These are phyloP conservation scores for Saccharomycopsis fermentans DNA, from an alignment of 805 yeast species.

Conservation along the genomic window DNA sequence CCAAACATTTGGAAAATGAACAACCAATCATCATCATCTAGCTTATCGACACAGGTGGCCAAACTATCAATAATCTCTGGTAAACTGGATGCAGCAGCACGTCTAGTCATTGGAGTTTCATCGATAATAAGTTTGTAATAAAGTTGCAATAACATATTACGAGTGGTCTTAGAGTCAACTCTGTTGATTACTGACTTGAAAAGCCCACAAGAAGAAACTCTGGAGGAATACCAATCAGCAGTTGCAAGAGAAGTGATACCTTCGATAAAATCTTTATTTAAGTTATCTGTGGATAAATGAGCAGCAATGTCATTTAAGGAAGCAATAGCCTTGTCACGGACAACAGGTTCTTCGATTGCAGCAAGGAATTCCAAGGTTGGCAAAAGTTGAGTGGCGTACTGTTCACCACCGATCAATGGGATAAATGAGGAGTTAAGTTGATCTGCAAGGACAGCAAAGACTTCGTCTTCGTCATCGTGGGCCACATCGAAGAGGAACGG, in stretches of 20 bases:
- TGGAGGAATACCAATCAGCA: conserved; percentile 91
- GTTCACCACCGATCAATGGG: conserved; percentile 79
- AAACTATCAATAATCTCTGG: conserved; percentile 63
- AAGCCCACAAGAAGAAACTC: conserved; percentile 86
- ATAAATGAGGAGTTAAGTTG: conserved; percentile 73
- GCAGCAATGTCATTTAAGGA: conserved; percentile 65
- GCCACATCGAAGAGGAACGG: conserved; percentile 82
- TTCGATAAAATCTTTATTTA: conserved; percentile 59
- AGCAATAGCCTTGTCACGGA: conserved; percentile 86
- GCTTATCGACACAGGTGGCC: conserved; percentile 29
- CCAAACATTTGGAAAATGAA: conserved; percentile 74
- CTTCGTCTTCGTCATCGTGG: conserved; percentile 97
- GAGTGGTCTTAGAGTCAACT: conserved; percentile 38
- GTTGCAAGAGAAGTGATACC: conserved; percentile 67
- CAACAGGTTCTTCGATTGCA: conserved; percentile 92
- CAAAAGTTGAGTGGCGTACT: conserved; percentile 47
- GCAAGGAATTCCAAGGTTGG: conserved; percentile 73
- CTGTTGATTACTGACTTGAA: conserved; percentile 59
- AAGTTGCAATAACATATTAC: conserved; percentile 54
- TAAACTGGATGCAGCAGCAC: conserved; percentile 82
- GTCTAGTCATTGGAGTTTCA: conserved; percentile 96
- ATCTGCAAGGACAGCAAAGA: conserved; percentile 84
- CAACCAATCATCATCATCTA: conserved; percentile 61
- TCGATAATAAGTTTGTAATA: conserved; percentile 70
- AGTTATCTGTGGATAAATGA: conserved; percentile 52